Evolutionary conservation across 768 basidiomycete species (phyloP).

Genomic region (Panellus pusillus): DNA sequence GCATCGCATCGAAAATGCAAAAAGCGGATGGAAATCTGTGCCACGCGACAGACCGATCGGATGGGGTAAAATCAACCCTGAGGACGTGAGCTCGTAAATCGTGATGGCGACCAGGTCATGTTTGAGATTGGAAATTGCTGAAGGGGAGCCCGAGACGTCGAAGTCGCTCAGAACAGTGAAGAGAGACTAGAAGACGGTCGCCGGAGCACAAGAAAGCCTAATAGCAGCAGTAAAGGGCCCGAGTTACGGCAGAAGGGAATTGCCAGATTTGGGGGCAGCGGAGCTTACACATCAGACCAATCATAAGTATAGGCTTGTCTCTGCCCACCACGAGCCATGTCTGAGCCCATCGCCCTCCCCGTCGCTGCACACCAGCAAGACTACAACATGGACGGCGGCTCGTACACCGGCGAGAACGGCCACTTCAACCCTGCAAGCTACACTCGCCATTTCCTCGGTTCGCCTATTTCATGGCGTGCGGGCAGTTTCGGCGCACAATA

Average conservation of each 20-base stretch:
- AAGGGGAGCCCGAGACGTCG: no score
- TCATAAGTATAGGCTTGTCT: neutral
- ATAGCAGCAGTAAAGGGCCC: no score
- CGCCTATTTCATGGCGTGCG: conserved; percentile 69
- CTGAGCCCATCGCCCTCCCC: conserved; percentile 51
- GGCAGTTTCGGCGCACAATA: conserved; percentile 66
- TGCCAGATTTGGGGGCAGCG: no score
- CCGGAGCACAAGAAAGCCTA: no score
- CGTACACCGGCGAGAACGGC: conserved; percentile 46
- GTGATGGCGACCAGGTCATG: conserved; percentile 4
- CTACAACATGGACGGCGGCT: conserved; percentile 44
- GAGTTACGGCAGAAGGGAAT: no score
- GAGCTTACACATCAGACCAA: no score
- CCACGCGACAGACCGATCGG: neutral
- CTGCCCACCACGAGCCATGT: conserved; percentile 12
- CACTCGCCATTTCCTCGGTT: conserved; percentile 67
- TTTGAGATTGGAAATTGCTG: neutral
- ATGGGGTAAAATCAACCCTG: neutral
- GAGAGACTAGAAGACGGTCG: no score
- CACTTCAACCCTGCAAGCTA: conserved; percentile 66
- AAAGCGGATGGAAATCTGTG: no score
- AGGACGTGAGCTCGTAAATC: neutral
- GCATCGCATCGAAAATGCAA: neutral
- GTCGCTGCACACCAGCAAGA: conserved; percentile 24
- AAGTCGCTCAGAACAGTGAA: no score